Conservation (phyloP, 1,284 basidiomycete genomes). For the Puccinia hordei region DNA sequence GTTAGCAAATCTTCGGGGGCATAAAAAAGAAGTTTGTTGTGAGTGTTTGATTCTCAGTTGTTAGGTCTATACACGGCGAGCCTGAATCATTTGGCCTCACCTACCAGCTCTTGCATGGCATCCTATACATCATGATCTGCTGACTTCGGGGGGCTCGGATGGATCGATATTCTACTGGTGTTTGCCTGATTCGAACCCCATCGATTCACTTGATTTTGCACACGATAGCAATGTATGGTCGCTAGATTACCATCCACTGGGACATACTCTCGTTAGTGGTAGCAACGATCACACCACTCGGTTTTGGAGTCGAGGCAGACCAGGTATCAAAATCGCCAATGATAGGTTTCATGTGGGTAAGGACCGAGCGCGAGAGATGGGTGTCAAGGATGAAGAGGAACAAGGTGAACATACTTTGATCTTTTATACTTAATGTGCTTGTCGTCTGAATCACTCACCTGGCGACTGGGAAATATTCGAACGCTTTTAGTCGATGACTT, state of each 20-base stretch:
- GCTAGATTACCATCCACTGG: conserved; percentile 90
- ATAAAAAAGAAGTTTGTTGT: conserved; percentile 98
- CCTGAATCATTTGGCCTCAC: not conserved
- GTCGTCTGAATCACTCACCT: not conserved
- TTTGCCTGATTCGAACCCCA: conserved; percentile 67
- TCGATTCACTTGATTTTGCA: conserved; percentile 81
- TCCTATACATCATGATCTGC: conserved; percentile 79
- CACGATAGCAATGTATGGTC: conserved; percentile 98
- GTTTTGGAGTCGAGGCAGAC: conserved; percentile 90
- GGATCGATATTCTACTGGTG: conserved; percentile 93
- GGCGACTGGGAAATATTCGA: not conserved
- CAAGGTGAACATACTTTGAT: conserved; percentile 31
- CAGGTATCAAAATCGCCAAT: conserved; percentile 61
- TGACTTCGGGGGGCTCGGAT: conserved; percentile 90
- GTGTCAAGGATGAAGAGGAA: conserved; percentile 50
- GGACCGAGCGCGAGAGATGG: conserved; percentile 48
- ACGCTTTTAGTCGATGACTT: conserved; percentile 42
- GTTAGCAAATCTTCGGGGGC: conserved; percentile 82
- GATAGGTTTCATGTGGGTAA: conserved; percentile 52
- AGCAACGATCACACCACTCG: conserved; percentile 96
- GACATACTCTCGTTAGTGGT: conserved; percentile 86
- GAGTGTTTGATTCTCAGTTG: conserved; percentile 60
- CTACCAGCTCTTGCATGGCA: conserved; percentile 87
- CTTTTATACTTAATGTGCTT: not conserved
- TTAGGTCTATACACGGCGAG: not conserved